These are phyloP conservation scores for Debaryomyces hansenii DNA, from an alignment of 805 yeast species.

Conservation along the genomic window DNA sequence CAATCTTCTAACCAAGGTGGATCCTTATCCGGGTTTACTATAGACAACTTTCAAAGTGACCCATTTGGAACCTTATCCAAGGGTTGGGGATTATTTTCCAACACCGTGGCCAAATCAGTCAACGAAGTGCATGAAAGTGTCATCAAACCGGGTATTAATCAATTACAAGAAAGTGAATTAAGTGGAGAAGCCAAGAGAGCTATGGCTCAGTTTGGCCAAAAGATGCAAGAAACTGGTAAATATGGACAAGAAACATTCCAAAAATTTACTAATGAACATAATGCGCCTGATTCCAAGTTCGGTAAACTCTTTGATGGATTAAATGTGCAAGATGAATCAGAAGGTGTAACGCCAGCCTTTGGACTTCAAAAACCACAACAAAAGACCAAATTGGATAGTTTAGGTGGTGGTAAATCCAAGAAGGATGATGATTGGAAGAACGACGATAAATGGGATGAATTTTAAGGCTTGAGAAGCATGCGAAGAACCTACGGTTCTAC, in stretches of 20 bases:
- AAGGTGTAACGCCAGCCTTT: slow-evolving; percentile 60
- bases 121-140: slow-evolving; percentile 84
- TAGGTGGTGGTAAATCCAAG: slow-evolving; percentile 36
- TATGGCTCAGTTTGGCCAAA: slow-evolving; percentile 95
- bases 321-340: slow-evolving; percentile 34
- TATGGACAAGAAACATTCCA: slow-evolving; percentile 70
- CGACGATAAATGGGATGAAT: slow-evolving; percentile 71
- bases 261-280: slow-evolving; percentile 48
- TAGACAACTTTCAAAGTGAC: slow-evolving; percentile 73
- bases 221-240: slow-evolving; percentile 83
- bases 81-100: slow-evolving; percentile 93
- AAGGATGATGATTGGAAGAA: slow-evolving; percentile 33
- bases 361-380: slow-evolving; percentile 61
- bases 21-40: slow-evolving; percentile 54
- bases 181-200: slow-evolving; percentile 84
- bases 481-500: too few relatives aligned
- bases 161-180: slow-evolving; percentile 72
- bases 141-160: slow-evolving; percentile 87
- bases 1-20: slow-evolving; percentile 25
- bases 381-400: slow-evolving; percentile 57
- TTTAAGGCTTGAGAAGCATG: slow-evolving; percentile 26
- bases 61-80: slow-evolving; percentile 88
- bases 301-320: slow-evolving; percentile 59
- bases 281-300: slow-evolving; percentile 45
- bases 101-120: slow-evolving; percentile 80